Conservation (phyloP, 2,329 filamentous ascomycete species). For the Fusarium humuli region DNA sequence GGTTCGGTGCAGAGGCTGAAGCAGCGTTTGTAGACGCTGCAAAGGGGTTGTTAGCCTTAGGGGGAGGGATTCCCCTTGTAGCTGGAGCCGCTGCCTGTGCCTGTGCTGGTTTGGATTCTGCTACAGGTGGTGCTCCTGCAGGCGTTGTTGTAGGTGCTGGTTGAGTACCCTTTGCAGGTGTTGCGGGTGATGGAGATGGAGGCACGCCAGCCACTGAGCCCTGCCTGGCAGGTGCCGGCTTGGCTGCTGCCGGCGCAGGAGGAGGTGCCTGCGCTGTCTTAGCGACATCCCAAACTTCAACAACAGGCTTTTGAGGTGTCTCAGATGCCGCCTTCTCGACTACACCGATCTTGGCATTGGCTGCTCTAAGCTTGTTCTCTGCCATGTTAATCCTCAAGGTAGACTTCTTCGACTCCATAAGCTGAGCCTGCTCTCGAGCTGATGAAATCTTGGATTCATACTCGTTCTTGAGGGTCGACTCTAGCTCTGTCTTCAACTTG, state of each 20-base stretch:
- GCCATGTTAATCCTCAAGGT: constrained; percentile 82
- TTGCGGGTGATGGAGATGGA: constrained; percentile 42
- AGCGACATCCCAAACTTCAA: constrained; percentile 86
- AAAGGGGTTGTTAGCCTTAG: constrained; percentile 51
- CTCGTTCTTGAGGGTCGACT: constrained; percentile 61
- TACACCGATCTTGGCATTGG: constrained; percentile 78
- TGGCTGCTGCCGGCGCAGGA: constrained; percentile 39
- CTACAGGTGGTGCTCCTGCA: constrained; percentile 28
- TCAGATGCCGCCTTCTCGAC: constrained; percentile 86
- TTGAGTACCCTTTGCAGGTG: constrained; percentile 30
- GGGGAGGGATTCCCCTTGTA: constrained; percentile 38
- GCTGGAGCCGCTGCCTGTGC: constrained; percentile 30
- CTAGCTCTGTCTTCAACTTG: constrained; percentile 67
- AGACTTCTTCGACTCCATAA: constrained; percentile 80
- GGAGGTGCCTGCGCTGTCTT: constrained; percentile 62
- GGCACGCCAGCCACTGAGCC: constrained; percentile 38
- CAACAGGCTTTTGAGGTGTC: constrained; percentile 84
- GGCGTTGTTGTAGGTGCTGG: constrained; percentile 28
- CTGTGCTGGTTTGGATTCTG: constrained; percentile 32
- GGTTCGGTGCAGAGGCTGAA: constrained; percentile 42
- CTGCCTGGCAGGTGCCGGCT: constrained; percentile 43
- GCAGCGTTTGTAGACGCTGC: constrained; percentile 40
- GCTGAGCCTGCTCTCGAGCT: constrained; percentile 72
- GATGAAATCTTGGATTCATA: constrained; percentile 65
- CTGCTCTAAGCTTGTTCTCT: constrained; percentile 73